phyloP scores from a whole-genome alignment of 495 filamentous ascomycete species.

The Trichoderma virens region DNA sequence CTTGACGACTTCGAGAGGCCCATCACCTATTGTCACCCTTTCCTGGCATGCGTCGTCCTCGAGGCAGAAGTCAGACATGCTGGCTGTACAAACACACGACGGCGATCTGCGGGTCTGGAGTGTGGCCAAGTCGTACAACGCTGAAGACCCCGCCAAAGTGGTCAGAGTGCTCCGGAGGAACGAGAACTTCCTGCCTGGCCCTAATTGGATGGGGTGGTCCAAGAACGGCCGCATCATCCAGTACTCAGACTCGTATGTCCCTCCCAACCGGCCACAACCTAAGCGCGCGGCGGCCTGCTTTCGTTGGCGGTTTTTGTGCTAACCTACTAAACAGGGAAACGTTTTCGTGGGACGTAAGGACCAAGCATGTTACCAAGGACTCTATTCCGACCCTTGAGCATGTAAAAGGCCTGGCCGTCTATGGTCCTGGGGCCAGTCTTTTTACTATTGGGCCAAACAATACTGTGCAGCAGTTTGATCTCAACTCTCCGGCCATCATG shows the following conservation, averaged over 20 bases:
- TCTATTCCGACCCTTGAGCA: conserved; percentile 76
- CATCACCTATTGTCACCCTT: conserved; percentile 82
- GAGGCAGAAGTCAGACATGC: conserved; percentile 96
- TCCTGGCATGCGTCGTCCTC: conserved; percentile 97
- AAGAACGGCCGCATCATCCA: conserved; percentile 96
- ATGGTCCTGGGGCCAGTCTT: conserved; percentile 81
- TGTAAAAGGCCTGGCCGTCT: conserved; percentile 74
- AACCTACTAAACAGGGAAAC: conserved; percentile 57
- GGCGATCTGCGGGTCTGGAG: conserved; percentile 97
- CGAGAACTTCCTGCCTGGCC: conserved; percentile 64
- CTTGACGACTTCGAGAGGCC: conserved; percentile 68
- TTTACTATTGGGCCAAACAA: conserved; percentile 87
- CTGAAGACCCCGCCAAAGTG: conserved; percentile 69
- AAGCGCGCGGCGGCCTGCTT: conserved; percentile 33
- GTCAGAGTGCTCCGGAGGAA: conserved; percentile 79
- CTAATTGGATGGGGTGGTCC: conserved; percentile 97
- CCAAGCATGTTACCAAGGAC: conserved; percentile 88
- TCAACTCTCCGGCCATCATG: conserved; percentile 68
- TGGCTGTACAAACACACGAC: conserved; percentile 85
- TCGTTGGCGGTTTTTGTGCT: conserved; percentile 10
- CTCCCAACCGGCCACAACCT: conserved; percentile 17
- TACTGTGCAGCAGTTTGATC: conserved; percentile 88
- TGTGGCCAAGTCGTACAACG: conserved; percentile 73
- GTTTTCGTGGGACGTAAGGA: conserved; percentile 91
- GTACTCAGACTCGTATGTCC: conserved; percentile 78